Evolutionary conservation across 108 stramenopile species (phyloP).

Genomic region (Cylindrotheca fusiformis): DNA sequence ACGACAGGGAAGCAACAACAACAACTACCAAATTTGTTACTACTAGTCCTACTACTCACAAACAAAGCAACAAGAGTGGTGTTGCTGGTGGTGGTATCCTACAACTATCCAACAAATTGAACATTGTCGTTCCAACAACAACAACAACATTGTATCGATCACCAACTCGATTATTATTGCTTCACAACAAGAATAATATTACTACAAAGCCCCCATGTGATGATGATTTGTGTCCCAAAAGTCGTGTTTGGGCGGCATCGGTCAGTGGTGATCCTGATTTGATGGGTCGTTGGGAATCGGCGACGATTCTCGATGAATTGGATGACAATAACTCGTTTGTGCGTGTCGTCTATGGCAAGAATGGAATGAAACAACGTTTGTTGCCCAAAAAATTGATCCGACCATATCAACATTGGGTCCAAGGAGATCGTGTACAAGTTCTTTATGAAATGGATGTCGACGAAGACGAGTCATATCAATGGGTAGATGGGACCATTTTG

Average conservation of each 20-base stretch:
- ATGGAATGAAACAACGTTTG: neutral
- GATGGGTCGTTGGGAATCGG: neutral
- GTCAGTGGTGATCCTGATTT: neutral
- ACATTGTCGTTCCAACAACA: too few relatives aligned
- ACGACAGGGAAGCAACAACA: too few relatives aligned
- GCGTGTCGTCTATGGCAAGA: neutral
- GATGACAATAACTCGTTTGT: neutral
- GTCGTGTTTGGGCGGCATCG: neutral
- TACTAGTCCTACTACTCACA: too few relatives aligned
- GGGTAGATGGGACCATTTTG: neutral
- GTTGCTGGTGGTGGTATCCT: too few relatives aligned
- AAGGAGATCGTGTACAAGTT: conserved; percentile 1
- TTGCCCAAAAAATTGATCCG: neutral
- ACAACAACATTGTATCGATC: too few relatives aligned
- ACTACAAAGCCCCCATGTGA: too few relatives aligned
- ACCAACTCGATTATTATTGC: too few relatives aligned
- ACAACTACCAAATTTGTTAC: too few relatives aligned
- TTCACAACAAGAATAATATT: too few relatives aligned
- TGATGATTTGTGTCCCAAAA: neutral
- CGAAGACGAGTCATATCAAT: neutral
- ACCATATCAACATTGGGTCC: conserved; percentile 10
- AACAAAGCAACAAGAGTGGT: too few relatives aligned
- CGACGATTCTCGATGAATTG: neutral
- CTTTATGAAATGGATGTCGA: neutral
- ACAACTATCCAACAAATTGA: too few relatives aligned